Evolutionary conservation across 2,329 filamentous ascomycete genomes (phyloP).

Genomic region (Beauveria sp.): DNA sequence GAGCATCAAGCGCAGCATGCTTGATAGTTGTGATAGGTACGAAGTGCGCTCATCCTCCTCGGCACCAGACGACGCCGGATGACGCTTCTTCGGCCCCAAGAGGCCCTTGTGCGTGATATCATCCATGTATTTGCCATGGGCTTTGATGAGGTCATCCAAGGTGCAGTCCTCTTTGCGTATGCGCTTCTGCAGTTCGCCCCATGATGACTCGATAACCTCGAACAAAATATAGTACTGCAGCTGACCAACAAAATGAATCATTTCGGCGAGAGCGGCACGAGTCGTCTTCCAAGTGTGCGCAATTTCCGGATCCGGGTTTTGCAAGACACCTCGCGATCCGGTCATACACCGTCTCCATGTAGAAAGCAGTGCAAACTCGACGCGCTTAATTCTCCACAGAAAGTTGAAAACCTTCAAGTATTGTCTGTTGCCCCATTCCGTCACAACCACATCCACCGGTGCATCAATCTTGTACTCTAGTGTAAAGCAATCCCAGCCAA

Average conservation of each 20-base stretch:
- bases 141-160: conserved; percentile 87
- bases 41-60: conserved; percentile 60
- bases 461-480: conserved; percentile 97
- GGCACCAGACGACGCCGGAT: neutral
- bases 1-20: conserved; percentile 90
- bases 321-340: conserved; percentile 82
- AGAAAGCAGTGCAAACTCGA: conserved; percentile 85
- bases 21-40: conserved; percentile 86
- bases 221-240: conserved; percentile 98
- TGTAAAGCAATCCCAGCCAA: conserved; percentile 98
- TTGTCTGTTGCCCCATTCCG: conserved; percentile 88
- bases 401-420: conserved; percentile 99
- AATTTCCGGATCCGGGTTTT: conserved; percentile 61
- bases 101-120: conserved; percentile 95
- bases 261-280: conserved; percentile 83
- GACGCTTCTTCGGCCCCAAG: conserved; percentile 57
- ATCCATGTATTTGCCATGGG: conserved; percentile 84
- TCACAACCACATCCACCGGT: conserved; percentile 93
- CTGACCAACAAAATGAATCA: conserved; percentile 97
- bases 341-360: conserved; percentile 97
- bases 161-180: conserved; percentile 82
- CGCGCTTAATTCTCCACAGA: conserved; percentile 94
- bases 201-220: conserved; percentile 94
- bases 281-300: conserved; percentile 83
- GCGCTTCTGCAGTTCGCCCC: conserved; percentile 79